Evolutionary conservation across 2,329 filamentous ascomycete genomes (phyloP), one percentile per base, ranked within the genome.

Genomic region (Ceratocystis variospora): DNA sequence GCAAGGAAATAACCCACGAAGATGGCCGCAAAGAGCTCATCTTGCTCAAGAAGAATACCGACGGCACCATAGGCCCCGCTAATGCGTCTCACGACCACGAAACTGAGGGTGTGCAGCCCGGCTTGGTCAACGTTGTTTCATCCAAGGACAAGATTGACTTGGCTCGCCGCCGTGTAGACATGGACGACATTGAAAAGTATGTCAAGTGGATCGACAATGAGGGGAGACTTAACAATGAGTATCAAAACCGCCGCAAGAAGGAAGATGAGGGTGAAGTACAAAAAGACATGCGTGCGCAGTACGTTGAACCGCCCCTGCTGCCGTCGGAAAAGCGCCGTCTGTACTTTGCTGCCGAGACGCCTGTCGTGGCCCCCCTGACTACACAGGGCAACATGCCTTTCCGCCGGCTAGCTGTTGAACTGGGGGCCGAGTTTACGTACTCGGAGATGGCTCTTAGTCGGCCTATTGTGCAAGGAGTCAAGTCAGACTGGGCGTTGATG

Each of bases 391-490:
- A 99, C 72, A 80, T 97, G 61, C 94, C 94, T 0, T 99, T 96
- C 79, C 87, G 94, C 66, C 85, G 94, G 62, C 83, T 99, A 37
- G 96, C 92, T 72, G 87, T 90, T 12, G 88, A 92, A 66, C 82
- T 97, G 28, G 94, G 94, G 45, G 92, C 91, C 33, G 88, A 96
- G 73, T 81, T 96, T 62, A 99, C 94, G 0, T 99, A 96, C 79
- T 97, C 93, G 0, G 94, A 99, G 76, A 99, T 99, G 94, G 94
- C 93, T 3, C 89, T 99, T 83, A 87, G 90, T 33, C 79, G 96
- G 75, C 92, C 93, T 8, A 77, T 99, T 53, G 81, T 99, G 5
- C 91, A 96, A 75, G 94, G 94, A 45, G 84, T 88, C 70, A 95
- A 93, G 76, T 82, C 87, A 1, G 94, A 99, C 77, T 99, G 94